phyloP scores from a whole-genome alignment of 2,329 filamentous ascomycete genomes.

The Helminthosporium solani region DNA sequence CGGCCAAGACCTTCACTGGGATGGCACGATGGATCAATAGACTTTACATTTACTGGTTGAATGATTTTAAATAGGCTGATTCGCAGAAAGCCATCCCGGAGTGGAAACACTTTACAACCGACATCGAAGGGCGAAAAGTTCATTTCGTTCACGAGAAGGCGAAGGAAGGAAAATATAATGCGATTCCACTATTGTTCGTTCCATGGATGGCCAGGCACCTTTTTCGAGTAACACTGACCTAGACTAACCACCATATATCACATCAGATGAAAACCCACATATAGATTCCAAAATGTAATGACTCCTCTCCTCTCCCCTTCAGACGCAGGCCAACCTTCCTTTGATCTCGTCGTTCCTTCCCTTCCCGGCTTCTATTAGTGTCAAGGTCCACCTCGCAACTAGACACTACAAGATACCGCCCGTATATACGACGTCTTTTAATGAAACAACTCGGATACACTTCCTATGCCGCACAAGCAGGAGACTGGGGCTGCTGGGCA shows the following conservation, averaged over 20 bases:
- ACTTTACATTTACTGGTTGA: conserved; percentile 37
- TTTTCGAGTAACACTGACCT: conserved; percentile 41
- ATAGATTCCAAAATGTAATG: conserved; percentile 38
- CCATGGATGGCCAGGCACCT: conserved; percentile 51
- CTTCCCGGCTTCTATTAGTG: conserved; percentile 46
- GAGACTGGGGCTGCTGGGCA: conserved; percentile 47
- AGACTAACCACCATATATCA: too few relatives aligned
- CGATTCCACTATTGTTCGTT: conserved; percentile 45
- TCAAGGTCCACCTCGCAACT: conserved; percentile 17
- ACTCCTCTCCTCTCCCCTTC: conserved; percentile 36
- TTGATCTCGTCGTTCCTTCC: conserved; percentile 60
- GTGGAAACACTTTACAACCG: conserved; percentile 39
- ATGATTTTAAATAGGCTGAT: conserved; percentile 37
- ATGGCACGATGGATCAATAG: conserved; percentile 41
- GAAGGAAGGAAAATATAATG: conserved; percentile 29
- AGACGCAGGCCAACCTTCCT: conserved; percentile 38
- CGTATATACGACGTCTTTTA: conserved; percentile 28
- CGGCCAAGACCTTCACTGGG: conserved; percentile 23
- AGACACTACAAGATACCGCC: conserved; percentile 50
- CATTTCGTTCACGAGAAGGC: conserved; percentile 45
- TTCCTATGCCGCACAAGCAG: conserved; percentile 42
- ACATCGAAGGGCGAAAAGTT: conserved; percentile 39
- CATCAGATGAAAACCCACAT: too few relatives aligned
- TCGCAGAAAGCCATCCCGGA: conserved; percentile 36
- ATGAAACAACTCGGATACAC: conserved; percentile 44